Evolutionary conservation across 2,329 filamentous ascomycete genomes (phyloP).

Genomic region (Ustulina deusta): DNA sequence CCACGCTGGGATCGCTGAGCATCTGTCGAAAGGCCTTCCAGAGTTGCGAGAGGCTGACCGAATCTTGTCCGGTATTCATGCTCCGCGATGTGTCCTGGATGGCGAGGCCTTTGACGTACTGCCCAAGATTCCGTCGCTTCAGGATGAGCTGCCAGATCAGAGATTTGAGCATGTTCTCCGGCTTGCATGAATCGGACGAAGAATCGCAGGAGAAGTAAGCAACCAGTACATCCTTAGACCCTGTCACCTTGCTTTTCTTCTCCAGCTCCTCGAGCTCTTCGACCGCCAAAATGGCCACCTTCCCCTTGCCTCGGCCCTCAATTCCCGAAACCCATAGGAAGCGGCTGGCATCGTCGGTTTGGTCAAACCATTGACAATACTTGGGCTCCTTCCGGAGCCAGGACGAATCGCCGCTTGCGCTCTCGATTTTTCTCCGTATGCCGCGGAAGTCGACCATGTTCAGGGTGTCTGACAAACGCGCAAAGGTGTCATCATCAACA

Average conservation of each 20-base stretch:
- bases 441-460: neutral
- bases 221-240: neutral
- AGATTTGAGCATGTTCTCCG: conserved; percentile 14
- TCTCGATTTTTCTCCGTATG: conserved; percentile 14
- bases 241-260: neutral
- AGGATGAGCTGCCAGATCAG: conserved; percentile 16
- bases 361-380: neutral
- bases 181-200: conserved; percentile 1
- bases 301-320: conserved; percentile 14
- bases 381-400: neutral
- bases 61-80: neutral
- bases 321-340: conserved; percentile 8
- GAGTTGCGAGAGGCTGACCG: conserved; percentile 7
- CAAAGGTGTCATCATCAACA: conserved; percentile 14
- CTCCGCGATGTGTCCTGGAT: neutral
- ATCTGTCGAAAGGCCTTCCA: conserved; percentile 5
- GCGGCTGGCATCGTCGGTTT: neutral
- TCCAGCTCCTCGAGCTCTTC: conserved; percentile 4
- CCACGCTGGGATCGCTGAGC: conserved; percentile 1
- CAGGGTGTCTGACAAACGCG: neutral
- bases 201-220: conserved; percentile 14
- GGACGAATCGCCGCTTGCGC: conserved; percentile 5
- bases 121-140: conserved; percentile 12
- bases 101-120: conserved; percentile 8
- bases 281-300: conserved; percentile 8